Evolutionary conservation across 1,284 basidiomycete species (phyloP).

Genomic region (Mixia osmundae): DNA sequence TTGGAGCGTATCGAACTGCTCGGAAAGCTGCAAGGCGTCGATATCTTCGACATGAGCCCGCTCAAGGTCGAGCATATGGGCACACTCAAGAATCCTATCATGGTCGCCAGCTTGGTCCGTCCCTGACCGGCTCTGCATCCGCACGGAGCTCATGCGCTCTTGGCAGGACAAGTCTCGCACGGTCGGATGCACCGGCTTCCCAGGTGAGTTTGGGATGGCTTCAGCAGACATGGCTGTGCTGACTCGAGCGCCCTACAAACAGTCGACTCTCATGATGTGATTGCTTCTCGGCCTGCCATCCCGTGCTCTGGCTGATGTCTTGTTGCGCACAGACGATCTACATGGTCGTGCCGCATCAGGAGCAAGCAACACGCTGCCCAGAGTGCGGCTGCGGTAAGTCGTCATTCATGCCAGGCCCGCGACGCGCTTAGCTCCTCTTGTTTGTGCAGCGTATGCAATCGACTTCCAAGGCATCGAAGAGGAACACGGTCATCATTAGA

Average conservation of each 20-base stretch:
- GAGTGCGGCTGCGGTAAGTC: constrained; percentile 1
- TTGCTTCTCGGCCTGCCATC: neutral
- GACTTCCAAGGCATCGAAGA: neutral
- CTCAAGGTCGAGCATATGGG: constrained; percentile 8
- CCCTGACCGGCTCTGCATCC: too few species aligned
- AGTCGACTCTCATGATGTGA: neutral
- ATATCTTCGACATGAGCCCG: constrained; percentile 10
- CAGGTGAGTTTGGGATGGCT: too few species aligned
- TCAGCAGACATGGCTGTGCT: neutral
- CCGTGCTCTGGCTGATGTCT: neutral
- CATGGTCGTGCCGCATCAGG: neutral
- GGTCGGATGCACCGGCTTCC: constrained; percentile 10
- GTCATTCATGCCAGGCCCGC: neutral
- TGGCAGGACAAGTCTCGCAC: constrained; percentile 7
- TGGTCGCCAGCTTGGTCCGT: constrained; percentile 5
- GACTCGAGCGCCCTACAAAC: neutral
- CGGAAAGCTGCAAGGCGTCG: constrained; percentile 7
- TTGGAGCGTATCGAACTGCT: constrained; percentile 9
- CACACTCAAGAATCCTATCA: constrained; percentile 9
- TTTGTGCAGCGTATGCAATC: neutral
- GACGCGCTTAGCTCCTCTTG: neutral
- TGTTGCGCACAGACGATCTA: neutral
- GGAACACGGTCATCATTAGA: constrained; percentile 1
- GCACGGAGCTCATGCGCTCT: neutral
- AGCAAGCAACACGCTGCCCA: constrained; percentile 1